Evolutionary conservation across 1,284 basidiomycete genomes (phyloP), one percentile per base, ranked within the genome.

Genomic region (Cystobasidiaceae sp.): DNA sequence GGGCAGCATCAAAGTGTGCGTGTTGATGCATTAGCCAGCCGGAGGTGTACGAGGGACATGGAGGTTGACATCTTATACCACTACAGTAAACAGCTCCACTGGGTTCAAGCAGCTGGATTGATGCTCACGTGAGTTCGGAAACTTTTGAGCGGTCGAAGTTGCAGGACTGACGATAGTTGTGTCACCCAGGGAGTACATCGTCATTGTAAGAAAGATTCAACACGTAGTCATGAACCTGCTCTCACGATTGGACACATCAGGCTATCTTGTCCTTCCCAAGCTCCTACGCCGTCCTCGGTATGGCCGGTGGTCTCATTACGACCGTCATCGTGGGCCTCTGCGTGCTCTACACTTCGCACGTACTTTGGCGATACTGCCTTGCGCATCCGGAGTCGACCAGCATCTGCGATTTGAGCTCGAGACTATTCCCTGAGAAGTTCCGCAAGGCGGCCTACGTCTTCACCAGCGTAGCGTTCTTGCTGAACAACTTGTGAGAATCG

Each of bases 381-480:
- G 78, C 77, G 66, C 80, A 86, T 67, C 85, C 85, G 0, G 80
- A 84, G 58, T 76, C 81, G 45, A 61, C 59, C 9, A 48, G 86
- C 70, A 83, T 86, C 28, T 85, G 83, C 72, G 85, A 86, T 69
- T 83, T 86, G 32, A 84, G 84, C 2, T 79, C 79, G 30, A 77
- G 80, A 39, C 79, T 86, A 43, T 82, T 81, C 67, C 80, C 81
- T 30, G 79, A 78, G 5, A 51, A 45, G 19, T 62, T 32, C 41
- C 78, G 78, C 2, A 70, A 80, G 52, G 67, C 78, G 39, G 82
- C 80, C 6, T 84, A 82, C 74, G 80, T 81, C 55, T 72, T 80
- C 54, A 80, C 80, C 1, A 78, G 79, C 13, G 73, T 79, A 2
- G 80, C 81, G 67, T 81, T 82, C 73, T 75, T 82, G 44, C 70